phyloP scores from a whole-genome alignment of 345 rosid genomes.

The Erodium maritimum region DNA sequence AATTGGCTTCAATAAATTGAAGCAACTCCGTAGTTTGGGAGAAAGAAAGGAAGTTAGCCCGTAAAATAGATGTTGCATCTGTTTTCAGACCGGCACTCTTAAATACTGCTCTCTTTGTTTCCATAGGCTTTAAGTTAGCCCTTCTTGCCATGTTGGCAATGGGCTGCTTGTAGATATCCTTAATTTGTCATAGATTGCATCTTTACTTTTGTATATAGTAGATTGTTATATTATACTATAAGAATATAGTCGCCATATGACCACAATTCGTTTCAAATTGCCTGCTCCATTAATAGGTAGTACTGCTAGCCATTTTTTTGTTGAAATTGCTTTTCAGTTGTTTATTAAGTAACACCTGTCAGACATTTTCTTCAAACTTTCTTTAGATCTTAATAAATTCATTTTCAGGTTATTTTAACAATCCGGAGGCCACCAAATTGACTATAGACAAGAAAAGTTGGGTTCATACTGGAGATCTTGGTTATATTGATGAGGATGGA shows the following conservation, averaged over 20 bases:
- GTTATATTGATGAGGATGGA: slow-evolving; percentile 72
- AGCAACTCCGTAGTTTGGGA: too few relatives aligned
- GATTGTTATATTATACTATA: background rate
- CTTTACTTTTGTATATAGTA: background rate
- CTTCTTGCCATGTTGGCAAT: background rate
- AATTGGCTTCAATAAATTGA: too few relatives aligned
- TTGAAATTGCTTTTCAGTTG: background rate
- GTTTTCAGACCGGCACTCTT: background rate
- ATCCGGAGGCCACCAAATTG: slow-evolving; percentile 63
- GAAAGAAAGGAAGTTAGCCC: background rate
- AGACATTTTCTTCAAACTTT: background rate
- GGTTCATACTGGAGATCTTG: slow-evolving; percentile 91
- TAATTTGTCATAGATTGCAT: background rate
- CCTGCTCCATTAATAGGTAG: background rate
- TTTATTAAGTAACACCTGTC: background rate
- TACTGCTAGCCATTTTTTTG: background rate
- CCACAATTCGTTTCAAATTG: too few relatives aligned
- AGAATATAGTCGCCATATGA: background rate
- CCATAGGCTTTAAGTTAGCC: background rate
- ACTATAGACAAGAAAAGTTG: slow-evolving; percentile 71
- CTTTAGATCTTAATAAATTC: background rate
- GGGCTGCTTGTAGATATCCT: background rate
- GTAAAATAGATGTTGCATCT: background rate
- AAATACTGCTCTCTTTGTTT: background rate
- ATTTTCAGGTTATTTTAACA: slow-evolving; percentile 65